A percentile compares a stretch with the other conserved stretches of the same genome.
These are phyloP conservation scores for Myrica gale DNA, from an alignment of 306 rosid genomes.

Conservation along the genomic window DNA sequence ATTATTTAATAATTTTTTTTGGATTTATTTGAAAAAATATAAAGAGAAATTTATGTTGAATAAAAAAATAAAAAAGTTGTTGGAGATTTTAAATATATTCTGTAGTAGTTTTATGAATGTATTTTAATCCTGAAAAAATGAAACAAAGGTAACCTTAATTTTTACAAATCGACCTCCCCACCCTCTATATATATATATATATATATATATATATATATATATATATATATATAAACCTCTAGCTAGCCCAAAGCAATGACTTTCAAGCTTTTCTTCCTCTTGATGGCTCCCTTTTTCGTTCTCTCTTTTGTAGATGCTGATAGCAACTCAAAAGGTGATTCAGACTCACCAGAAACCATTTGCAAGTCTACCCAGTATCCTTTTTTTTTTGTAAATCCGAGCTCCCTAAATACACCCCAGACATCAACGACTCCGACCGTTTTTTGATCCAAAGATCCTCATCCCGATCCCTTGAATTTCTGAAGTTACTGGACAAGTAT, in stretches of 20 bases:
- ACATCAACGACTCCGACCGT: not conserved
- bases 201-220: too few relatives aligned
- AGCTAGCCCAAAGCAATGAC: not conserved
- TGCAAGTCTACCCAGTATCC: conserved; percentile 1
- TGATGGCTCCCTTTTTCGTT: not conserved
- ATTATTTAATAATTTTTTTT: too few relatives aligned
- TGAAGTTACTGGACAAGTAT: not conserved
- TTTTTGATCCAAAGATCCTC: not conserved
- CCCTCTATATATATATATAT: too few relatives aligned
- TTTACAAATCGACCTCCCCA: too few relatives aligned
- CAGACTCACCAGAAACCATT: not conserved
- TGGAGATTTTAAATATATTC: too few relatives aligned
- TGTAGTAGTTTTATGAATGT: too few relatives aligned
- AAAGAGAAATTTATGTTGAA: too few relatives aligned
- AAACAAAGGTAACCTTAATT: too few relatives aligned
- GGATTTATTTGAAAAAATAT: too few relatives aligned
- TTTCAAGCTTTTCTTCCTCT: not conserved
- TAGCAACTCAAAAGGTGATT: not conserved
- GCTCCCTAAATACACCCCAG: not conserved
- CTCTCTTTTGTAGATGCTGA: not conserved
- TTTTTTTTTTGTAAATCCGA: not conserved
- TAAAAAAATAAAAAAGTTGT: too few relatives aligned
- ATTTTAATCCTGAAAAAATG: too few relatives aligned
- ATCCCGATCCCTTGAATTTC: not conserved
- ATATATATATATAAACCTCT: too few relatives aligned